Evolutionary conservation across 2,329 filamentous ascomycete species (phyloP).

Genomic region (Mycogone perniciosa): DNA sequence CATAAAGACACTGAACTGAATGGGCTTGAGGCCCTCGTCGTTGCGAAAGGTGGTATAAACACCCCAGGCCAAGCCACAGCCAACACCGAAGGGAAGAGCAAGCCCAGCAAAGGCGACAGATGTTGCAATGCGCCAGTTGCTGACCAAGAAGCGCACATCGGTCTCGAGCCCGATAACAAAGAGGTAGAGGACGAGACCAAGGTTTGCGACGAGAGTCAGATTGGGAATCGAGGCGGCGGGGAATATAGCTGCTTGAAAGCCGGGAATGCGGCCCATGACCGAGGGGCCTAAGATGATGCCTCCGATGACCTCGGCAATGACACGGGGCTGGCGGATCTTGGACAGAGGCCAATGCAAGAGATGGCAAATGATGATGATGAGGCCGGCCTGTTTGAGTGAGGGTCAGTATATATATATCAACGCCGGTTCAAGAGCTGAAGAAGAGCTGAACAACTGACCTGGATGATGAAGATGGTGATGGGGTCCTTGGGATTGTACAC

Average conservation of each 20-base stretch:
- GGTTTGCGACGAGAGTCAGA: slow-evolving; percentile 70
- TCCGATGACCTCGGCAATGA: slow-evolving; percentile 81
- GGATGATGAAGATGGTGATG: slow-evolving; percentile 70
- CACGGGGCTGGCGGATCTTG: slow-evolving; percentile 70
- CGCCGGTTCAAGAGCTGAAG: no score
- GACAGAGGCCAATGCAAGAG: slow-evolving; percentile 67
- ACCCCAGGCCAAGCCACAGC: slow-evolving; percentile 73
- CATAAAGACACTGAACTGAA: slow-evolving; percentile 50
- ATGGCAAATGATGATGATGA: slow-evolving; percentile 43
- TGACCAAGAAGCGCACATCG: slow-evolving; percentile 68
- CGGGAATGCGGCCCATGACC: slow-evolving; percentile 78
- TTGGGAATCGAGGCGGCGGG: slow-evolving; percentile 67
- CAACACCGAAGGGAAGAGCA: slow-evolving; percentile 74
- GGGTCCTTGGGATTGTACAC: slow-evolving; percentile 64
- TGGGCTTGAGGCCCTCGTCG: slow-evolving; percentile 33
- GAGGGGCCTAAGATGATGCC: slow-evolving; percentile 81
- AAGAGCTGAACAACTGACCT: slow-evolving; percentile 35
- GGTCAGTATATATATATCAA: neutral
- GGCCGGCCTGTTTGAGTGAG: slow-evolving; percentile 28
- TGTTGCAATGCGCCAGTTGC: slow-evolving; percentile 74
- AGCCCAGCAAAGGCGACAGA: slow-evolving; percentile 76
- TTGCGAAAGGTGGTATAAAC: slow-evolving; percentile 66
- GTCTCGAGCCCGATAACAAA: slow-evolving; percentile 87
- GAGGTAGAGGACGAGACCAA: slow-evolving; percentile 77
- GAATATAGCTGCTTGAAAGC: slow-evolving; percentile 72